Conservation (phyloP, 2,329 filamentous ascomycete genomes). For the Aaosphaeria pasadenensis region DNA sequence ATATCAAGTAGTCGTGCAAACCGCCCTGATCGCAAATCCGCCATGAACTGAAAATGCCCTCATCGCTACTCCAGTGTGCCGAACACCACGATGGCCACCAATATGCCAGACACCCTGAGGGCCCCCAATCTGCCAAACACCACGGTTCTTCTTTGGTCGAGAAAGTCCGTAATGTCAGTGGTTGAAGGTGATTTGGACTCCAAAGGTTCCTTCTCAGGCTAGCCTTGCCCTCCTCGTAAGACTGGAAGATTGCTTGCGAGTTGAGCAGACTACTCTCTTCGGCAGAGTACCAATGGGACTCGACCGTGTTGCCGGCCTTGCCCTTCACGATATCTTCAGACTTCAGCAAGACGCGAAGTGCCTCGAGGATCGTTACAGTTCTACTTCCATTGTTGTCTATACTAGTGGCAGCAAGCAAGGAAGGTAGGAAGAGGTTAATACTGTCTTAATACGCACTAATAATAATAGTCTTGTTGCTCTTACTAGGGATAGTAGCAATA, state of each 20-base stretch:
- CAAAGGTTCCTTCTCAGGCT: too few relatives aligned
- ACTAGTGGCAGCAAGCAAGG: constrained; percentile 78
- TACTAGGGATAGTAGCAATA: constrained; percentile 86
- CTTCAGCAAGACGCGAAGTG: constrained; percentile 74
- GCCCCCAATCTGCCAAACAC: too few relatives aligned
- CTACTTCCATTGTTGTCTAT: constrained; percentile 95
- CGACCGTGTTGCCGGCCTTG: constrained; percentile 77
- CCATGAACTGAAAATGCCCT: too few relatives aligned
- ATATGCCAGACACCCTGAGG: too few relatives aligned
- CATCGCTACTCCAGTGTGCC: too few relatives aligned
- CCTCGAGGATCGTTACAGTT: constrained; percentile 91
- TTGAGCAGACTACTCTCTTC: constrained; percentile 87
- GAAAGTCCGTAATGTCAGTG: too few relatives aligned
- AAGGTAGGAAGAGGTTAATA: constrained; percentile 88
- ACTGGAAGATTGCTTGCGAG: constrained; percentile 82
- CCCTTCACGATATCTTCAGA: constrained; percentile 69
- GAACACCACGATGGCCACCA: too few relatives aligned
- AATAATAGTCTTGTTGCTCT: constrained; percentile 78
- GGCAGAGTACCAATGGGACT: constrained; percentile 95
- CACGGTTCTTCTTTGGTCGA: too few relatives aligned
- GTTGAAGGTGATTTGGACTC: too few relatives aligned
- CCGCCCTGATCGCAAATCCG: too few relatives aligned
- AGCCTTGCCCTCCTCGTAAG: constrained; percentile 70
- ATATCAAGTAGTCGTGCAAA: too few relatives aligned
- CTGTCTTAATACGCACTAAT: constrained; percentile 80